Percentiles rank a stretch among this genome's conserved stretches.
Evolutionary conservation across 441 rosid genomes (phyloP).

Genomic region (Viola pubescens): DNA sequence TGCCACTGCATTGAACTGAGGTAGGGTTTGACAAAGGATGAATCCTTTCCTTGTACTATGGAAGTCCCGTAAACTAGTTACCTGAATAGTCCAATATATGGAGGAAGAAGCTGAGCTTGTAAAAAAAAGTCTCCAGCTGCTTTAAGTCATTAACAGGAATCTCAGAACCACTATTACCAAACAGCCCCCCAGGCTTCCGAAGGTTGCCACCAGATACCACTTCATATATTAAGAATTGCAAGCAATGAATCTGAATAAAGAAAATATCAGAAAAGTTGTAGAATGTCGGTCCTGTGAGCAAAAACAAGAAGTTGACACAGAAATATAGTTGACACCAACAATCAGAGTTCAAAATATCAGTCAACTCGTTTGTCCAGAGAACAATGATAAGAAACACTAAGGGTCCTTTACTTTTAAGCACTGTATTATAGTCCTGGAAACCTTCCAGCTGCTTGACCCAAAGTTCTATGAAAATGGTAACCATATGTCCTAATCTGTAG

Average conservation of each 20-base stretch:
- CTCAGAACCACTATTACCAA: constrained; percentile 98
- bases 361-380: no score
- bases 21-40: not conserved
- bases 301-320: no score
- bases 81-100: constrained; percentile 95
- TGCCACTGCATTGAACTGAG: no score
- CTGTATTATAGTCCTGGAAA: no score
- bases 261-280: not conserved
- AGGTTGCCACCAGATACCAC: constrained; percentile 99
- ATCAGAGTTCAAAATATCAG: no score
- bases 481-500: no score
- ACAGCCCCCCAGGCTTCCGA: constrained; percentile 97
- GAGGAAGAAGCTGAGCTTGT: constrained; percentile 97
- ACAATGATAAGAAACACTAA: no score
- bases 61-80: constrained; percentile 24
- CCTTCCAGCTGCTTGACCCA: no score
- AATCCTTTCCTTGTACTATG: not conserved
- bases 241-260: constrained; percentile 77
- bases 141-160: constrained; percentile 90
- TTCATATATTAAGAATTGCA: constrained; percentile 96
- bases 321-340: no score
- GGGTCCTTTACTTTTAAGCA: no score
- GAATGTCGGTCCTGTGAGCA: no score
- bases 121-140: constrained; percentile 94
- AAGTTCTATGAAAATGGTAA: no score